phyloP scores from a whole-genome alignment of 768 basidiomycete species.

The Nidula microcarpa region DNA sequence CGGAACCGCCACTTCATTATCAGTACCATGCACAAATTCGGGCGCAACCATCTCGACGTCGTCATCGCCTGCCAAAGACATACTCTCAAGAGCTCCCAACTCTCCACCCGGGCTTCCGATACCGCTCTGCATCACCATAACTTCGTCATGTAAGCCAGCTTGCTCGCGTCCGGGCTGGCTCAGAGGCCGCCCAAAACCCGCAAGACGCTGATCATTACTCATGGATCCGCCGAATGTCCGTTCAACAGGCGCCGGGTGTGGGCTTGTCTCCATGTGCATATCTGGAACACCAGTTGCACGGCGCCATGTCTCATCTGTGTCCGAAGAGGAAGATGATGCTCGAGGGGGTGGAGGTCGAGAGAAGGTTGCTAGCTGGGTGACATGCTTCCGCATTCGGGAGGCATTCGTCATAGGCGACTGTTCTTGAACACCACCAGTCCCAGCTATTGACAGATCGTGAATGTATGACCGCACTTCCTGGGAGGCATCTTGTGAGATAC shows the following conservation, averaged over 20 bases:
- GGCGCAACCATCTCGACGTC: neutral
- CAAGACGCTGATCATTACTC: neutral
- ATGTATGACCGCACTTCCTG: conserved; percentile 63
- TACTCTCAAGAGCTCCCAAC: neutral
- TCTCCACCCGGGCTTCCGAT: no score
- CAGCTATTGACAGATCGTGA: conserved; percentile 21
- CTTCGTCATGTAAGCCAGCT: no score
- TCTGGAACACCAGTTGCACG: no score
- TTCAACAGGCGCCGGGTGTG: neutral
- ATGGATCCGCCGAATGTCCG: neutral
- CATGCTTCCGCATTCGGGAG: neutral
- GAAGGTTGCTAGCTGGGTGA: conserved; percentile 23
- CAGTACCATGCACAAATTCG: neutral
- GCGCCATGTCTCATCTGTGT: neutral
- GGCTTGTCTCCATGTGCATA: no score
- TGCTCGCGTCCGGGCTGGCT: no score
- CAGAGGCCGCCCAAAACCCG: neutral
- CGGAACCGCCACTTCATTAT: neutral
- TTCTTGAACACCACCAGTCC: neutral
- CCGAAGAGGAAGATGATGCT: neutral
- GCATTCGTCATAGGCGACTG: neutral
- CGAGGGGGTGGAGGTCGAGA: conserved; percentile 29
- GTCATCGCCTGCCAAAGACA: neutral
- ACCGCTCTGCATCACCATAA: no score
- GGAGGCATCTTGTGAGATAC: conserved; percentile 53